Conservation (phyloP, 768 basidiomycete species). For the Dentipellis sp. region DNA sequence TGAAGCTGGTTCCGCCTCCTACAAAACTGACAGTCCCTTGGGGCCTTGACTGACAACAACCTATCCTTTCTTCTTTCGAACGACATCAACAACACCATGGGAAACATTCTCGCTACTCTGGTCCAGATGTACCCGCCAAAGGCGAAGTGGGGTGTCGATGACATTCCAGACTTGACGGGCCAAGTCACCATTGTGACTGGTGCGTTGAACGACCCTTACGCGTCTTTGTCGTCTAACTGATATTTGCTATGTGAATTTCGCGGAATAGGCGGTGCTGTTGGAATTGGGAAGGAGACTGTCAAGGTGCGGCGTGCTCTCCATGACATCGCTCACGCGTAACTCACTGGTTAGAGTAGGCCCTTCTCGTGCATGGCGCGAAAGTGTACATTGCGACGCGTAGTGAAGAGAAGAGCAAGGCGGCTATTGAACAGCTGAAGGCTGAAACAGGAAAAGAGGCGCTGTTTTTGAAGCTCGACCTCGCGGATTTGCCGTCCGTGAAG, state of each 20-base stretch:
- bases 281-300: slow-evolving; percentile 51
- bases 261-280: slow-evolving; percentile 23
- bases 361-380: slow-evolving; percentile 9
- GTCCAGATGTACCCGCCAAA: slow-evolving; percentile 14
- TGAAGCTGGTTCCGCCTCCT: too few species aligned
- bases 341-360: not conserved
- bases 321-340: not conserved
- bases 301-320: slow-evolving; percentile 26
- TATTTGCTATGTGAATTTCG: not conserved
- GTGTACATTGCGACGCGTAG: slow-evolving; percentile 9
- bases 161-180: slow-evolving; percentile 16
- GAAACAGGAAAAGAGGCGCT: slow-evolving; percentile 4
- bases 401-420: not conserved
- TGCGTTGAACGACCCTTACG: not conserved
- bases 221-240: not conserved
- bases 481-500: not conserved
- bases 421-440: slow-evolving; percentile 3
- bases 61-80: too few species aligned
- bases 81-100: not conserved
- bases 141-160: slow-evolving; percentile 6
- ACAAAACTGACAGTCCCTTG: too few species aligned
- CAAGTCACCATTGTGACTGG: slow-evolving; percentile 16
- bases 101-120: not conserved
- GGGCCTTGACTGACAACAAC: too few species aligned
- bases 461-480: slow-evolving; percentile 6